phyloP scores from a whole-genome alignment of 352 stramenopile species.

The Globisporangium sylvaticum region DNA sequence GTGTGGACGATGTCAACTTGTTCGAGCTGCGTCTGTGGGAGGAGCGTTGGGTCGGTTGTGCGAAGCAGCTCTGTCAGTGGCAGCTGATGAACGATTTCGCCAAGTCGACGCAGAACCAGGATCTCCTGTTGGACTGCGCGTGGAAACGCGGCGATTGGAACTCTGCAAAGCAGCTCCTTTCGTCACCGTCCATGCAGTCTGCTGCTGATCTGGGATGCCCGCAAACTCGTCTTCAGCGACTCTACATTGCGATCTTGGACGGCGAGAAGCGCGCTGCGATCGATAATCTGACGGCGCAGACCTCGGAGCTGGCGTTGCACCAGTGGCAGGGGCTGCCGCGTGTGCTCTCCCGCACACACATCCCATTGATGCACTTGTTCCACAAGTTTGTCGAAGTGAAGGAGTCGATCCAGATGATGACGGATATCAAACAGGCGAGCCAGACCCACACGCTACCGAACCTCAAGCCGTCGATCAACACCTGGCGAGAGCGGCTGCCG shows the following conservation, averaged over 20 bases:
- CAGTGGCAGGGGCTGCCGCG: slow-evolving; percentile 89
- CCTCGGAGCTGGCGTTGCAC: slow-evolving; percentile 75
- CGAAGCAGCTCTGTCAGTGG: slow-evolving; percentile 91
- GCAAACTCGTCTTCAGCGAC: slow-evolving; percentile 69
- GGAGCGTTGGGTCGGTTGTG: slow-evolving; percentile 89
- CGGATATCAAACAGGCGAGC: slow-evolving; percentile 82
- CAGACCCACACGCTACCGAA: slow-evolving; percentile 84
- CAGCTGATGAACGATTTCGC: slow-evolving; percentile 91
- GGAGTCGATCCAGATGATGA: slow-evolving; percentile 91
- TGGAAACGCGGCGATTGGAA: slow-evolving; percentile 92
- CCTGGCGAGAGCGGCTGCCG: slow-evolving; percentile 89
- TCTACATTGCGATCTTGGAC: slow-evolving; percentile 89
- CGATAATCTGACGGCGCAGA: slow-evolving; percentile 67
- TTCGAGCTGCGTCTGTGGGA: slow-evolving; percentile 88
- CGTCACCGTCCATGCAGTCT: slow-evolving; percentile 57
- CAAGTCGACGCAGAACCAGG: slow-evolving; percentile 89
- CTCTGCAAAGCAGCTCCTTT: slow-evolving; percentile 74
- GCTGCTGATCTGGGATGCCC: slow-evolving; percentile 65
- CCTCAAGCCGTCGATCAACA: slow-evolving; percentile 90
- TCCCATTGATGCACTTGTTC: slow-evolving; percentile 85
- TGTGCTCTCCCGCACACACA: slow-evolving; percentile 68
- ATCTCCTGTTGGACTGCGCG: slow-evolving; percentile 89
- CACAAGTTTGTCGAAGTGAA: slow-evolving; percentile 92
- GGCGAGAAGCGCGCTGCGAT: slow-evolving; percentile 69
- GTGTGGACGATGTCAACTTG: slow-evolving; percentile 77